Conservation (phyloP, 129 eudicot genomes). For the Ambrosia trifida region DNA sequence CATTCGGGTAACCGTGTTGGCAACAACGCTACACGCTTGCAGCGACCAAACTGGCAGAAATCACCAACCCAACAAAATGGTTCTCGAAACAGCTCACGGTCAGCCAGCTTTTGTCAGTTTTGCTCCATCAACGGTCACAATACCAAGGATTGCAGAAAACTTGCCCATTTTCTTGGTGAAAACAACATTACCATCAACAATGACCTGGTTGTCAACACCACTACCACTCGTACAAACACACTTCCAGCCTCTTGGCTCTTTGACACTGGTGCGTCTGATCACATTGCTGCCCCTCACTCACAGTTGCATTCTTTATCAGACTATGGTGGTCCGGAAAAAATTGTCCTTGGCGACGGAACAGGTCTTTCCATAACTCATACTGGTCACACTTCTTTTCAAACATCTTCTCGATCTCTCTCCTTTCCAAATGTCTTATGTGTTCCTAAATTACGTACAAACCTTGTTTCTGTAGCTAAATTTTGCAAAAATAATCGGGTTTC, state of each 20-base stretch:
- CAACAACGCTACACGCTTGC: neutral
- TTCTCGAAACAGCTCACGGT: neutral
- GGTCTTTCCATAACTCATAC: neutral
- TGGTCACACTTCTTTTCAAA: neutral
- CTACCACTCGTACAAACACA: neutral
- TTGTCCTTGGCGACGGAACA: neutral
- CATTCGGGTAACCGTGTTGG: neutral
- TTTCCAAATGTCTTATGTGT: neutral
- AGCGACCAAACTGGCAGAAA: neutral
- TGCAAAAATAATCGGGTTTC: too few species aligned
- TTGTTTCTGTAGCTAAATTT: neutral
- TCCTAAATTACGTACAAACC: neutral
- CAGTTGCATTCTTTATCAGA: neutral
- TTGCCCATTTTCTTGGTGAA: neutral
- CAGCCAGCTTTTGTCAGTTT: neutral
- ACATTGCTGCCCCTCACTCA: neutral
- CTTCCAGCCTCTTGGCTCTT: neutral
- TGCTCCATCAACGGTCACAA: neutral
- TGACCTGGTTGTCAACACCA: neutral
- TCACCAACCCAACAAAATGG: neutral
- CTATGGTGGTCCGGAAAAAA: neutral
- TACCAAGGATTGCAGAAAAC: neutral
- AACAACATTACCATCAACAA: neutral
- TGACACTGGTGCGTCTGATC: neutral
- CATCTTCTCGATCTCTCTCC: neutral